These are phyloP conservation scores for Didymella sp. DNA, from an alignment of 2,329 filamentous ascomycete genomes.

Conservation along the genomic window DNA sequence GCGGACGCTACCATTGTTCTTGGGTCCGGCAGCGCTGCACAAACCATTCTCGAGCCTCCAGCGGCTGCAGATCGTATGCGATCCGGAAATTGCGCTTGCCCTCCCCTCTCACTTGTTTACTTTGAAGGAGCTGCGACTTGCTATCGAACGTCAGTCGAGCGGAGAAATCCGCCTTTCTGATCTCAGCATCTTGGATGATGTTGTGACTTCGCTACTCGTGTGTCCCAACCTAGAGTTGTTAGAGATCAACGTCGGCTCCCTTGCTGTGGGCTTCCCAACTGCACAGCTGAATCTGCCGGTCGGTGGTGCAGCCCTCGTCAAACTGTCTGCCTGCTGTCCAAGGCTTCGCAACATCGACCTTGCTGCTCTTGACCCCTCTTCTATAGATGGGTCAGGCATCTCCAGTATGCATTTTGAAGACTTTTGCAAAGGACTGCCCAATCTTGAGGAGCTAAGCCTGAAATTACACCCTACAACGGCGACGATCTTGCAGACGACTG, in stretches of 20 bases:
- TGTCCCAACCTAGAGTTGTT: constrained; percentile 33
- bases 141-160: constrained; percentile 38
- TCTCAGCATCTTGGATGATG: constrained; percentile 28
- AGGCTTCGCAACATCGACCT: constrained; percentile 37
- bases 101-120: constrained; percentile 32
- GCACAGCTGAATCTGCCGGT: constrained; percentile 27
- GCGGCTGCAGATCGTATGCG: constrained; percentile 39
- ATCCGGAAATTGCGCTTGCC: constrained; percentile 42
- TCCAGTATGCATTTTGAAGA: constrained; percentile 35
- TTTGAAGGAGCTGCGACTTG: constrained; percentile 39
- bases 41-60: constrained; percentile 33
- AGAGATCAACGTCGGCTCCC: constrained; percentile 35
- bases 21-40: constrained; percentile 22
- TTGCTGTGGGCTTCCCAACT: constrained; percentile 38
- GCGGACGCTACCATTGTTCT: constrained; percentile 31
- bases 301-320: constrained; percentile 29
- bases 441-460: constrained; percentile 32
- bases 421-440: constrained; percentile 37
- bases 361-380: constrained; percentile 34
- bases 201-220: constrained; percentile 27
- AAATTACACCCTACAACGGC: constrained; percentile 40
- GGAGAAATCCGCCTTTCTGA: constrained; percentile 26
- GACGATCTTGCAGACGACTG: constrained; percentile 31
- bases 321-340: constrained; percentile 32
- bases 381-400: constrained; percentile 40